Evolutionary conservation across 345 rosid species (phyloP), one percentile per base, ranked within the genome.

Genomic region (Eucalyptus regnans): DNA sequence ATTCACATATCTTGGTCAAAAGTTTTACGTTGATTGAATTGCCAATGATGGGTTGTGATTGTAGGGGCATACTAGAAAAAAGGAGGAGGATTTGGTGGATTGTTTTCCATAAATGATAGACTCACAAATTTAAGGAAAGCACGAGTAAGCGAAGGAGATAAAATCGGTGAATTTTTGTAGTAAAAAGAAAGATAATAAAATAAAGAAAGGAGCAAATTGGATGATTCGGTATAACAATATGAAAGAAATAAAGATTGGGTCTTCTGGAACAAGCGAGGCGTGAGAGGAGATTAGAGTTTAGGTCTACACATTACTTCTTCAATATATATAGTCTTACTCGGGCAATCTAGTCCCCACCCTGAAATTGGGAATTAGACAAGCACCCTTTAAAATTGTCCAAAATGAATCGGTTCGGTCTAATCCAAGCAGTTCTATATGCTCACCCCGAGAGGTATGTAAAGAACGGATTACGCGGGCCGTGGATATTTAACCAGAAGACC

Each of bases 331-430:
- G 62, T 4, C 0, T 23, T 22, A 1, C 12, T 56, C 6, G 12
- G 62, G 29, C 6, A 23, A 0, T 56, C 3, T 12, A 22, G 0
- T 23, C 29, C 27, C 5, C 0, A 56, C 29, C 62, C 1, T 56
- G 3, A 23, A 23, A 0, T 4, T 23, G 62, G 62, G 29, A 0
- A 23, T 56, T 23, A 9, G 12, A 56, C 29, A 22, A 9, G 27
- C 0, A 0, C 29, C 27, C 5, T 0, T 23, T 56, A 23, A 56
- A 56, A 56, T 0, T 4, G 9, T 3, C 29, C 12, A 56, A 56
- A 25, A 9, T 56, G 3, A 22, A 25, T 0, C 29, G 62, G 3
- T 56, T 23, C 12, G 12, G 2, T 22, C 3, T 4, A 6, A 9
- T 56, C 0, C 3, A 0, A 12, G 5, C 29, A 8, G 12, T 0